Conservation (phyloP, 1,284 basidiomycete species). For the Sanghuangporus weigelae region DNA sequence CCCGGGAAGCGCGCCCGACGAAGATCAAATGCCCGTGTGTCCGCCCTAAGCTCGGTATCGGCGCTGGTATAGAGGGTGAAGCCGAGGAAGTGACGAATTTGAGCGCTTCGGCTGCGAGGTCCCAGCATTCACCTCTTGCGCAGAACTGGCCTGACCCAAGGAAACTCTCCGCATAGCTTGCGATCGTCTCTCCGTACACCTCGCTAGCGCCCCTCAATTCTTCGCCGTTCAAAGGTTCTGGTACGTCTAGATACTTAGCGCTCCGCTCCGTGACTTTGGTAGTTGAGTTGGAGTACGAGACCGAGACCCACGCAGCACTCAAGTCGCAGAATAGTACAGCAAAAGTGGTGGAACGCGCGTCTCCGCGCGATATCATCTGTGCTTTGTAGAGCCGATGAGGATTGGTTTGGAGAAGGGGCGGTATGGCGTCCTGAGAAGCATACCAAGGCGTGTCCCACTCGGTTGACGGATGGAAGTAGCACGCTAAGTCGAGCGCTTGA, state of each 20-base stretch:
- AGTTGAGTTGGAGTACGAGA: constrained; percentile 33
- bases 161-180: constrained; percentile 43
- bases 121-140: constrained; percentile 55
- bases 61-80: constrained; percentile 40
- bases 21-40: constrained; percentile 55
- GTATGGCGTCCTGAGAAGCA: constrained; percentile 27
- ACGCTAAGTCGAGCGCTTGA: constrained; percentile 35
- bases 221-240: constrained; percentile 29
- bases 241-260: constrained; percentile 37
- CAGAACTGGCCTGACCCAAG: constrained; percentile 39
- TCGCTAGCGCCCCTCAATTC: constrained; percentile 38
- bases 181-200: constrained; percentile 46
- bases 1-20: constrained; percentile 33
- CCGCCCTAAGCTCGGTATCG: constrained; percentile 42
- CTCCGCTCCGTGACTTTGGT: constrained; percentile 28
- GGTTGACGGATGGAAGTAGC: constrained; percentile 38
- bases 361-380: constrained; percentile 29
- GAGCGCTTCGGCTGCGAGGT: constrained; percentile 48
- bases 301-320: constrained; percentile 43
- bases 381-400: constrained; percentile 25
- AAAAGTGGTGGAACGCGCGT: constrained; percentile 29
- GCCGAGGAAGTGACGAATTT: constrained; percentile 33
- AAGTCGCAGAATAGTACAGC: constrained; percentile 44
- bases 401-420: constrained; percentile 33
- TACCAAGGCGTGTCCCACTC: constrained; percentile 42